Evolutionary conservation across 306 rosid species (phyloP), one percentile per base, ranked within the genome.

Genomic region (Inga leiocalycina): DNA sequence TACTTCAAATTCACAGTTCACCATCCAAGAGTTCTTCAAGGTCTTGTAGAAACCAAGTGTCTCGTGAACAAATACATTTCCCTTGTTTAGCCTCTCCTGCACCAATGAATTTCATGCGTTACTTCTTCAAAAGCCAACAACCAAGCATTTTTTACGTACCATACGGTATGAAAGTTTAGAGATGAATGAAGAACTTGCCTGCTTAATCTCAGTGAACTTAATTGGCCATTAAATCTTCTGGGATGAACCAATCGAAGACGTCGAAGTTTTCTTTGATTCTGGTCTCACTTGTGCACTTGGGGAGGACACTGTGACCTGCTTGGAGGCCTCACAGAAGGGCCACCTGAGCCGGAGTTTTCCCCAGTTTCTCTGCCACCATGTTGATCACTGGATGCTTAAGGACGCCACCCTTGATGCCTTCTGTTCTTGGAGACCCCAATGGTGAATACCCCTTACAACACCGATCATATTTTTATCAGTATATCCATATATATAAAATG

Each of bases 321-420:
- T 94, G 95, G 5, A 94, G 84, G 67, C 97, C 98, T 95, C 97
- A 94, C 16, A 92, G 84, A 73, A 92, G 98, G 83, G 91, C 92
- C 48, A 91, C 89, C 77, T 94, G 98, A 0, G 95, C 97, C 5
- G 95, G 89, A 39, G 95, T 89, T 71, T 89, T 94, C 82, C 95
- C 89, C 37, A 91, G 59, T 45, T 91, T 89, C 71, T 92, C 89
- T 16, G 92, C 92, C 17, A 73, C 79, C n/a, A 46, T 48, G 20
- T 39, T 79, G 76, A 92, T 77, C 79, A 76, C 67, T 72, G 79
- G 88, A 78, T 81, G 78, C 81, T 85, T 66, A 45, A 91, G 88
- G 22, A 92, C 35, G 59, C 83, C 80, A 72, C 88, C 90, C 27
- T 52, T 52, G 5, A 17, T 17, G 3, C n/a, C 20, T 52, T n/a